These are phyloP conservation scores for Cladosporium sp. DNA, from an alignment of 2,329 filamentous ascomycete species.

Conservation along the genomic window DNA sequence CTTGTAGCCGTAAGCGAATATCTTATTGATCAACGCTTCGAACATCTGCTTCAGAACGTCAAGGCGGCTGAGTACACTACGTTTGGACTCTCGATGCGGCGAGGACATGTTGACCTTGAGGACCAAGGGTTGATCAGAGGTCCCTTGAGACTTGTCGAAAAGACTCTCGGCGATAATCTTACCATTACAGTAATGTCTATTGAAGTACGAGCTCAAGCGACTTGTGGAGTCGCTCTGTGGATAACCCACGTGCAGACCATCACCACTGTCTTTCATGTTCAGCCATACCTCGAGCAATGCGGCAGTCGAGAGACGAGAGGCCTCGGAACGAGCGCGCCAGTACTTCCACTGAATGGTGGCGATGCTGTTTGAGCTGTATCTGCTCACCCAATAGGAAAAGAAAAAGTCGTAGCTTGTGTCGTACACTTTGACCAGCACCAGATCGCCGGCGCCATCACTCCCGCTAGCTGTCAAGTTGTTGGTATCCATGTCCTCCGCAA, in stretches of 20 bases:
- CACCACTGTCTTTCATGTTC: conserved; percentile 15
- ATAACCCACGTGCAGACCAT: conserved; percentile 9
- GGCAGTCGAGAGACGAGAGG: neutral
- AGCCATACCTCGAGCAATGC: neutral
- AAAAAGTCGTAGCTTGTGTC: neutral
- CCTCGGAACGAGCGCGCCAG: conserved; percentile 19
- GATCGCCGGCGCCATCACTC: neutral
- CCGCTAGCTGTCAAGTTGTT: neutral
- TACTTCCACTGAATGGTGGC: conserved; percentile 24
- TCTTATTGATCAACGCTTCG: conserved; percentile 34
- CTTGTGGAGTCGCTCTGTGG: neutral
- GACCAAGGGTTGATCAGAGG: neutral
- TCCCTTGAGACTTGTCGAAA: neutral
- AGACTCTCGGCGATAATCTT: neutral
- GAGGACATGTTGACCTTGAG: neutral
- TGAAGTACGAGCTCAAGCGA: conserved; percentile 18
- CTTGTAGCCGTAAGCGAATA: conserved; percentile 35
- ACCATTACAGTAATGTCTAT: conserved; percentile 10
- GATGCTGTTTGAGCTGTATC: conserved; percentile 17
- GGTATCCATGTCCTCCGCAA: neutral
- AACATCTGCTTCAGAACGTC: conserved; percentile 38
- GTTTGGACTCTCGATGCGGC: neutral
- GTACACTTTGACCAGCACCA: neutral
- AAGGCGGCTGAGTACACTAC: conserved; percentile 22
- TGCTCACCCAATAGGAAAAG: conserved; percentile 26